Percentiles rank a stretch among this genome's conserved stretches.
Conservation (phyloP, 768 basidiomycete genomes). For the Tylopilus sp. region DNA sequence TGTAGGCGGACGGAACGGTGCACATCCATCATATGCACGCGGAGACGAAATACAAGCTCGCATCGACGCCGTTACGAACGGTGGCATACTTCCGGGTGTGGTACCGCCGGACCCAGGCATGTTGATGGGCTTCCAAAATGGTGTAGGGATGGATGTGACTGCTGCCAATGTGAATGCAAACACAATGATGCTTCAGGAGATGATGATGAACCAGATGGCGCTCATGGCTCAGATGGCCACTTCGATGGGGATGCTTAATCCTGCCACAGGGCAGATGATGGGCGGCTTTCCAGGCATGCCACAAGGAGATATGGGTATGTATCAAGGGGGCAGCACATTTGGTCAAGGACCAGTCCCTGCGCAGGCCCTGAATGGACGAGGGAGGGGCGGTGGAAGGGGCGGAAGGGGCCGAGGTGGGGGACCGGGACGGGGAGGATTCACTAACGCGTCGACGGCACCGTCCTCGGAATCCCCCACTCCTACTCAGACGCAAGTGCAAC, state of each 20-base stretch:
- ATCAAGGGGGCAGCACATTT: slow-evolving; percentile 29
- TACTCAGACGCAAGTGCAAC: slow-evolving; percentile 18
- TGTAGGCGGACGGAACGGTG: slow-evolving; percentile 56
- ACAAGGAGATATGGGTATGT: slow-evolving; percentile 49
- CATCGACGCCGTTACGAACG: slow-evolving; percentile 72
- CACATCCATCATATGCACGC: slow-evolving; percentile 31
- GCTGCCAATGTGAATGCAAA: slow-evolving; percentile 57
- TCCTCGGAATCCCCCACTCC: slow-evolving; percentile 17
- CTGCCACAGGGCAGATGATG: slow-evolving; percentile 53
- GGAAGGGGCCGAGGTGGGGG: slow-evolving; percentile 46
- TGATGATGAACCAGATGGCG: slow-evolving; percentile 91
- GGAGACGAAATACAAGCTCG: slow-evolving; percentile 75
- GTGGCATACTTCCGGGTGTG: slow-evolving; percentile 38
- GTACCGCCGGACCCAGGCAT: slow-evolving; percentile 31
- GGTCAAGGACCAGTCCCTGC: slow-evolving; percentile 15
- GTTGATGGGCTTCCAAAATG: slow-evolving; percentile 46
- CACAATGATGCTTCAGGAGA: slow-evolving; percentile 76
- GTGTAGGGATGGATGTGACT: slow-evolving; percentile 40
- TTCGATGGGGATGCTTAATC: slow-evolving; percentile 74
- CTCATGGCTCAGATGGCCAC: slow-evolving; percentile 92
- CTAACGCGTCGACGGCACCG: slow-evolving; percentile 23
- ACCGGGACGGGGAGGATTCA: slow-evolving; percentile 40
- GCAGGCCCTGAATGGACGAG: slow-evolving; percentile 33
- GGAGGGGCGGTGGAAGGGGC: slow-evolving; percentile 46
- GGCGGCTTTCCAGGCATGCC: slow-evolving; percentile 60